phyloP scores from a whole-genome alignment of 345 rosid genomes.

The Dovyalis caffra region DNA sequence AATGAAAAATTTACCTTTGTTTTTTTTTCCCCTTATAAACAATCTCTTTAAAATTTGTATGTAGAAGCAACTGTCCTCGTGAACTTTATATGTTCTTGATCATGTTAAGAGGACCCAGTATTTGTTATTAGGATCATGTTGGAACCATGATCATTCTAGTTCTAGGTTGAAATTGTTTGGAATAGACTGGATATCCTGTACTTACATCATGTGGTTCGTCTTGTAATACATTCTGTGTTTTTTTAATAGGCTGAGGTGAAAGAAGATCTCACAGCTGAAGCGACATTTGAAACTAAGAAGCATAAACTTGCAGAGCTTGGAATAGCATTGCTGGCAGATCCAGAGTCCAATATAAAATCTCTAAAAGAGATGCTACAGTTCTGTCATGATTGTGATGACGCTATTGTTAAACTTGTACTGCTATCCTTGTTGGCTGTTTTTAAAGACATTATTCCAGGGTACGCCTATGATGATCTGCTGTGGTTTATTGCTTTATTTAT shows the following conservation, averaged over 20 bases:
- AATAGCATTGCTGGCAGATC: slow-evolving; percentile 64
- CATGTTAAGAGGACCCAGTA: too few species aligned
- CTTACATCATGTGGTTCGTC: neutral
- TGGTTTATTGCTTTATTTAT: neutral
- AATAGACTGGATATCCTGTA: too few species aligned
- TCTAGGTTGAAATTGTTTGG: too few species aligned
- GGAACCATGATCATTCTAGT: too few species aligned
- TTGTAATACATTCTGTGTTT: neutral
- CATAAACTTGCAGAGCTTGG: slow-evolving; percentile 83
- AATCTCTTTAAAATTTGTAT: too few species aligned
- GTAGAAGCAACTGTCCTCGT: too few species aligned
- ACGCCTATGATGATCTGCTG: slow-evolving; percentile 1
- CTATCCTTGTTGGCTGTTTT: slow-evolving; percentile 89
- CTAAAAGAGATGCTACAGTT: slow-evolving; percentile 74
- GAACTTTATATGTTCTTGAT: too few species aligned
- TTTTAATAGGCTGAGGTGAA: slow-evolving; percentile 82
- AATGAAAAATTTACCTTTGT: too few species aligned
- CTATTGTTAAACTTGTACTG: slow-evolving; percentile 65
- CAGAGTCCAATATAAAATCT: slow-evolving; percentile 68
- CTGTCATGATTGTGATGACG: slow-evolving; percentile 54
- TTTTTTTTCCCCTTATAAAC: too few species aligned
- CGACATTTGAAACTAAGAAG: slow-evolving; percentile 61
- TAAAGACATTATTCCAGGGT: slow-evolving; percentile 96
- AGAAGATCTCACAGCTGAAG: slow-evolving; percentile 81
- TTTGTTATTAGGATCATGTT: too few species aligned